phyloP scores from a whole-genome alignment of 805 yeast species.

The Candida railenensis region DNA sequence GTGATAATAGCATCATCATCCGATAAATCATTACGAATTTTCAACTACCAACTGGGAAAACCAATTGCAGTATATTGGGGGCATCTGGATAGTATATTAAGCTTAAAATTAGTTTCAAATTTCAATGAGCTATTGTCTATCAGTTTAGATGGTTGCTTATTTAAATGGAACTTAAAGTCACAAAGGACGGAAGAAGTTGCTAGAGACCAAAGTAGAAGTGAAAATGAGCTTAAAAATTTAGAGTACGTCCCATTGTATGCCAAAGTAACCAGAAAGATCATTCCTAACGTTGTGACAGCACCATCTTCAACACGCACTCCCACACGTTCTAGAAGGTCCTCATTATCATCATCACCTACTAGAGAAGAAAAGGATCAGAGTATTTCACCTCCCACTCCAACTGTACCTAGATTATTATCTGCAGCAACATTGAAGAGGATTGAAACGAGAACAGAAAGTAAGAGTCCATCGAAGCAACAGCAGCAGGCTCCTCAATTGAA shows the following conservation, averaged over 20 bases:
- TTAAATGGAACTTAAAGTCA: conserved; percentile 39
- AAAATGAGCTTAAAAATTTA: not conserved
- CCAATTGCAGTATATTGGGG: conserved; percentile 57
- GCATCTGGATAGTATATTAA: conserved; percentile 46
- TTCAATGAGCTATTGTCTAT: conserved; percentile 37
- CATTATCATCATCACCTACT: conserved; percentile 9
- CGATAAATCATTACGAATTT: conserved; percentile 58
- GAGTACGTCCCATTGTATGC: conserved; percentile 17
- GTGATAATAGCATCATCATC: conserved; percentile 44
- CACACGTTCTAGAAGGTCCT: conserved; percentile 8
- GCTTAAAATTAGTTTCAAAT: conserved; percentile 26
- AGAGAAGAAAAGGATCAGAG: not conserved
- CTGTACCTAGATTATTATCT: conserved; percentile 21
- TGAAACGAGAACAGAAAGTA: conserved; percentile 22
- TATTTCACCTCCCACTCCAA: conserved; percentile 10
- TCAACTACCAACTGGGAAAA: conserved; percentile 45
- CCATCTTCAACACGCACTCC: conserved; percentile 9
- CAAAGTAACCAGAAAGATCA: conserved; percentile 33
- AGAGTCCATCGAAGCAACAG: conserved; percentile 8
- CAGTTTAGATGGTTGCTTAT: conserved; percentile 55
- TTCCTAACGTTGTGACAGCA: conserved; percentile 15
- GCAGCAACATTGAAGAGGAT: conserved; percentile 34
- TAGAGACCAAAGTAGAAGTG: not conserved
- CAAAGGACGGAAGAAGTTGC: not conserved
- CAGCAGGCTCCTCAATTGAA: not conserved